A percentile compares a stretch with the other conserved stretches of the same genome.
phyloP scores from a whole-genome alignment of 345 rosid genomes.

The Salix caprea region DNA sequence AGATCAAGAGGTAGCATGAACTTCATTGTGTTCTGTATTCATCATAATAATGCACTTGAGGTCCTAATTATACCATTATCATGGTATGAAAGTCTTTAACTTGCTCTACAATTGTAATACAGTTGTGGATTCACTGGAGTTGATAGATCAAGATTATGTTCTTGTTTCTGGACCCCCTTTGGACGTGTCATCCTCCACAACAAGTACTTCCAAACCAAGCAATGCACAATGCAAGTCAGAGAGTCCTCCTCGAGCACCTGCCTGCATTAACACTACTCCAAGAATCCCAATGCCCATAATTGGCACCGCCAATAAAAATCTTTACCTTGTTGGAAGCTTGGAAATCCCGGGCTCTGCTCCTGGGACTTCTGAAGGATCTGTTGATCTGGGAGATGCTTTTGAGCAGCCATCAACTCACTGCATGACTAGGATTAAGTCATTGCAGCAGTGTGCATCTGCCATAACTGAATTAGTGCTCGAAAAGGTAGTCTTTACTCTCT shows the following conservation, averaged over 20 bases:
- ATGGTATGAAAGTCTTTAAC: background rate
- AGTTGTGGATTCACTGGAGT: slow-evolving; percentile 73
- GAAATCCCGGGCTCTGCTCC: slow-evolving; percentile 63
- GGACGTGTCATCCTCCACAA: slow-evolving; percentile 55
- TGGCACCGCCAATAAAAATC: slow-evolving; percentile 38
- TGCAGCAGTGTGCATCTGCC: slow-evolving; percentile 68
- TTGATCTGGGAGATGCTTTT: slow-evolving; percentile 60
- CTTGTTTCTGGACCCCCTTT: slow-evolving; percentile 76
- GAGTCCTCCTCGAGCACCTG: slow-evolving; percentile 43
- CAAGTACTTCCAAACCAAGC: slow-evolving; percentile 54
- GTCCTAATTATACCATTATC: background rate
- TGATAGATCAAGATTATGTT: slow-evolving; percentile 88
- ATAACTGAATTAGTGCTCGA: slow-evolving; percentile 59
- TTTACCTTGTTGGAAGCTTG: slow-evolving; percentile 47
- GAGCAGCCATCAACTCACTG: slow-evolving; percentile 71
- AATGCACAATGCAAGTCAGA: slow-evolving; percentile 44
- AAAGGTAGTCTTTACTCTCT: slow-evolving; percentile 43
- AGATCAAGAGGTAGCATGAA: slow-evolving; percentile 52
- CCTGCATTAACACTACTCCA: slow-evolving; percentile 28
- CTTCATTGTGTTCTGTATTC: slow-evolving; percentile 9
- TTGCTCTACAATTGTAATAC: slow-evolving; percentile 13
- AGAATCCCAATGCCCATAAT: slow-evolving; percentile 67
- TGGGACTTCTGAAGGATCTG: slow-evolving; percentile 77
- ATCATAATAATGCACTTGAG: slow-evolving; percentile 3
- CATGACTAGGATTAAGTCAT: slow-evolving; percentile 72